phyloP scores from a whole-genome alignment of 768 basidiomycete species.

The Podaxis sp. region DNA sequence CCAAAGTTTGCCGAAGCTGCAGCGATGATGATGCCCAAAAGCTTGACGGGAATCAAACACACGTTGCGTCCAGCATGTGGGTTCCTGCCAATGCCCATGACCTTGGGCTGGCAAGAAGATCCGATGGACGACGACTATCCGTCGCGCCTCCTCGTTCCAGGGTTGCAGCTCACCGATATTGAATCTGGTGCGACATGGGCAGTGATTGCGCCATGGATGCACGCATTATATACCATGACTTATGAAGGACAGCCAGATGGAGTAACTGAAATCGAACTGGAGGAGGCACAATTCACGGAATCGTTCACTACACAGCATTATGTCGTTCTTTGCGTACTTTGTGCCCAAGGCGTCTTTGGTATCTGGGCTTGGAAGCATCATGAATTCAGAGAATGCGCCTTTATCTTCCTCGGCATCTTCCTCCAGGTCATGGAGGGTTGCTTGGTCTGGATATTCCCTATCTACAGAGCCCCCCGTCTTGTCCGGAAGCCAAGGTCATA shows the following conservation, averaged over 20 bases:
- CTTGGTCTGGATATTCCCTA: not conserved
- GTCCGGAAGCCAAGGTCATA: not conserved
- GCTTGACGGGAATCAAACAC: conserved; percentile 6
- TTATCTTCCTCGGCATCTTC: not conserved
- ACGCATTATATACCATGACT: not conserved
- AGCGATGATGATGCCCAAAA: not conserved
- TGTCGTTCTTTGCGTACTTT: not conserved
- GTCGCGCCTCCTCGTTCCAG: not conserved
- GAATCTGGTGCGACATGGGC: not conserved
- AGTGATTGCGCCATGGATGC: not conserved
- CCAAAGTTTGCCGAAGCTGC: not conserved
- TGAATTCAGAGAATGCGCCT: not conserved
- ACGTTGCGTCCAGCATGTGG: not conserved
- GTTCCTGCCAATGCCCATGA: conserved; percentile 1
- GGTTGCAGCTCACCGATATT: not conserved
- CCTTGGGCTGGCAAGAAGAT: conserved; percentile 5
- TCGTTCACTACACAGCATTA: not conserved
- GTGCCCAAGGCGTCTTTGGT: not conserved
- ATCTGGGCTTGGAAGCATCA: not conserved
- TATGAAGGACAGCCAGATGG: not conserved
- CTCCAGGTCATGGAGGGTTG: not conserved
- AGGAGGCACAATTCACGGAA: not conserved
- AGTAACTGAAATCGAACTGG: not conserved
- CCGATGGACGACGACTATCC: not conserved
- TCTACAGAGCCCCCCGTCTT: not conserved